Percentiles rank a stretch among this genome's conserved stretches.
These are phyloP conservation scores for Elsinoe arachidis DNA, from an alignment of 2,329 filamentous ascomycete genomes.

Conservation along the genomic window DNA sequence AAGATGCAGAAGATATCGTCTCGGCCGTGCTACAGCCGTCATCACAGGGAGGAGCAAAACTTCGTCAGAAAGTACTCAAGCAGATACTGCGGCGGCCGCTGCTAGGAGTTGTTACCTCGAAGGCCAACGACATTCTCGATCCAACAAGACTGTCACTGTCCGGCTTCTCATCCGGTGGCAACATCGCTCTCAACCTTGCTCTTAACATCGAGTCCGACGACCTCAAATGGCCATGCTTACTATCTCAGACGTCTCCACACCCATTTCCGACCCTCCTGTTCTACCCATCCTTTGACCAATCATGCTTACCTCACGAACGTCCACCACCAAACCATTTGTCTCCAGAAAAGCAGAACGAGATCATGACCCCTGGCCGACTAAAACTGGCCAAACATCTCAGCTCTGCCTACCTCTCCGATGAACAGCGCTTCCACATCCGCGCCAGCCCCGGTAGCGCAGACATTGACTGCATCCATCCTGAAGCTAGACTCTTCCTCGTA, in stretches of 20 bases:
- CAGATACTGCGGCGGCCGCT: constrained; percentile 3
- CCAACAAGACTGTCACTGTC: constrained; percentile 33
- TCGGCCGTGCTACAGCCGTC: constrained; percentile 33
- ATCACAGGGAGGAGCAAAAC: constrained; percentile 26
- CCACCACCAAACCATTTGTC: constrained; percentile 24
- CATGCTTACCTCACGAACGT: constrained; percentile 30
- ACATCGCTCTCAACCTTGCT: constrained; percentile 39
- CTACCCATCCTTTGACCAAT: constrained; percentile 36
- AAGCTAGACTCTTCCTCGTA: constrained; percentile 34
- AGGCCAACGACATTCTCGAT: constrained; percentile 28
- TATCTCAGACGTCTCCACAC: constrained; percentile 28
- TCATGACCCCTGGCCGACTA: constrained; percentile 16
- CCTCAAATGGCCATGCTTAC: constrained; percentile 30
- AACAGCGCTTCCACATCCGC: constrained; percentile 30
- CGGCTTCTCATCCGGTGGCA: constrained; percentile 40
- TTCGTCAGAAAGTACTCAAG: constrained; percentile 27
- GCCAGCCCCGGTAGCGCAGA: constrained; percentile 34
- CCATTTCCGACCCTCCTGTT: constrained; percentile 35
- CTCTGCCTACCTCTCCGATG: constrained; percentile 34
- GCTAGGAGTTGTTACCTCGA: constrained; percentile 14
- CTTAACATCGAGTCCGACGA: constrained; percentile 26
- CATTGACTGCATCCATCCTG: constrained; percentile 25
- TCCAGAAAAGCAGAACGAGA: constrained; percentile 23
- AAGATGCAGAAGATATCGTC: constrained; percentile 41
- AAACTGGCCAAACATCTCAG: constrained; percentile 31